Evolutionary conservation across 805 yeast species (phyloP).

Genomic region (Yamadazyma nakazawae): DNA sequence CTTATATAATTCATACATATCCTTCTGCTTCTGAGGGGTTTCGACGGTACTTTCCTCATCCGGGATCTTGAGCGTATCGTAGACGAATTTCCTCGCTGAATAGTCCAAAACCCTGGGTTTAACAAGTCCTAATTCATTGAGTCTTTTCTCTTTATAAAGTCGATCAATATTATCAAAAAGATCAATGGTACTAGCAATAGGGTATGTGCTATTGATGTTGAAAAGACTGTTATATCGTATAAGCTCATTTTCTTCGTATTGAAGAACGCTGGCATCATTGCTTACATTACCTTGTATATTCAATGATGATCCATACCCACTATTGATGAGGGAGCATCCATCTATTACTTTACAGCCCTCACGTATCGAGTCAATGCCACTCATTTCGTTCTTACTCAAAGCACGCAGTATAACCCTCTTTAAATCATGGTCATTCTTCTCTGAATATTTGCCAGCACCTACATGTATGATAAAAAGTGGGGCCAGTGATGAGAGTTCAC

Average conservation of each 20-base stretch:
- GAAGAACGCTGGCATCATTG: slow-evolving; percentile 43
- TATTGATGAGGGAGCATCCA: slow-evolving; percentile 40
- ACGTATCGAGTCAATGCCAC: slow-evolving; percentile 5
- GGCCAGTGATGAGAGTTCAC: not conserved
- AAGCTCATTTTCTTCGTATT: slow-evolving; percentile 7
- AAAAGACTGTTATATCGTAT: slow-evolving; percentile 17
- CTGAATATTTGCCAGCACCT: slow-evolving; percentile 50
- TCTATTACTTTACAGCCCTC: slow-evolving; percentile 30
- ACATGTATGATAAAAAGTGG: slow-evolving; percentile 36
- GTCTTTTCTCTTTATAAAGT: slow-evolving; percentile 14
- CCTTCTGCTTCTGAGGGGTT: not conserved
- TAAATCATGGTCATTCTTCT: slow-evolving; percentile 17
- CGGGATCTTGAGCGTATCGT: slow-evolving; percentile 3
- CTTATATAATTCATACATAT: slow-evolving; percentile 8
- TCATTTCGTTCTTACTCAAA: slow-evolving; percentile 8
- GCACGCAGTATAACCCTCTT: slow-evolving; percentile 27
- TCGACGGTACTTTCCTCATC: not conserved
- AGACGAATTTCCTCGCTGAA: slow-evolving; percentile 1
- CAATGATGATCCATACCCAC: slow-evolving; percentile 48
- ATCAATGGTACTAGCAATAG: slow-evolving; percentile 29
- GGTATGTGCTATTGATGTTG: slow-evolving; percentile 19
- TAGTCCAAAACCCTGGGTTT: slow-evolving; percentile 29
- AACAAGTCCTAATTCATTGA: slow-evolving; percentile 27
- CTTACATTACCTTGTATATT: slow-evolving; percentile 39
- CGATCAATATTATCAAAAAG: slow-evolving; percentile 22